A percentile compares a stretch with the other conserved stretches of the same genome.
Evolutionary conservation across 1,284 basidiomycete species (phyloP).

Genomic region (Leccinum olivaceoglutinosum): DNA sequence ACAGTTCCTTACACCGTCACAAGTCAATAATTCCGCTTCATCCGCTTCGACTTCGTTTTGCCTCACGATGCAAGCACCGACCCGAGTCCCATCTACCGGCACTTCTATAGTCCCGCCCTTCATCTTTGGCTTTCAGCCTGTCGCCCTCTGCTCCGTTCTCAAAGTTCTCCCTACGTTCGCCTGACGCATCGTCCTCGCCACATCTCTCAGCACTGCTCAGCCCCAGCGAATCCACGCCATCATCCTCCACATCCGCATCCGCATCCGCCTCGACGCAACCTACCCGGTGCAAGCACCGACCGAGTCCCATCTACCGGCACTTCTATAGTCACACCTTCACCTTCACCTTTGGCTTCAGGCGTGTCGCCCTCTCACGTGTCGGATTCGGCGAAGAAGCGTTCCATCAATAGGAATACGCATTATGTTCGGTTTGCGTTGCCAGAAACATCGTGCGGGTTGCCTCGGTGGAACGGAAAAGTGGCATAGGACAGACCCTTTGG

Average conservation of each 20-base stretch:
- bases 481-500: not conserved
- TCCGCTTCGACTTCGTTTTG: conserved; percentile 8
- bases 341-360: too few species aligned
- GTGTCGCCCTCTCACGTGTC: not conserved
- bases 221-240: conserved; percentile 4
- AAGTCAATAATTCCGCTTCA: not conserved
- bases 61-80: not conserved
- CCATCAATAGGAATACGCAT: conserved; percentile 16
- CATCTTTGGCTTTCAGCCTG: conserved; percentile 10
- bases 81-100: conserved; percentile 1
- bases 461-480: conserved; percentile 11
- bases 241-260: not conserved
- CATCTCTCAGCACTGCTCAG: conserved; percentile 9
- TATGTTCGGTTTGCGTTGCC: conserved; percentile 30
- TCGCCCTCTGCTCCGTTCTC: conserved; percentile 37
- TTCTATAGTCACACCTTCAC: too few species aligned
- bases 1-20: conserved; percentile 14
- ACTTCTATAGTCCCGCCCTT: not conserved
- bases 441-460: conserved; percentile 19
- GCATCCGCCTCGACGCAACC: not conserved
- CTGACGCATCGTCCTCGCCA: conserved; percentile 17
- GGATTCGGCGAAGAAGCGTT: conserved; percentile 14
- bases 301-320: too few species aligned
- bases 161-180: conserved; percentile 34
- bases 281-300: too few species aligned